Evolutionary conservation across 1,284 basidiomycete genomes (phyloP), one percentile per base, ranked within the genome.

Genomic region (Malassezia sympodialis): DNA sequence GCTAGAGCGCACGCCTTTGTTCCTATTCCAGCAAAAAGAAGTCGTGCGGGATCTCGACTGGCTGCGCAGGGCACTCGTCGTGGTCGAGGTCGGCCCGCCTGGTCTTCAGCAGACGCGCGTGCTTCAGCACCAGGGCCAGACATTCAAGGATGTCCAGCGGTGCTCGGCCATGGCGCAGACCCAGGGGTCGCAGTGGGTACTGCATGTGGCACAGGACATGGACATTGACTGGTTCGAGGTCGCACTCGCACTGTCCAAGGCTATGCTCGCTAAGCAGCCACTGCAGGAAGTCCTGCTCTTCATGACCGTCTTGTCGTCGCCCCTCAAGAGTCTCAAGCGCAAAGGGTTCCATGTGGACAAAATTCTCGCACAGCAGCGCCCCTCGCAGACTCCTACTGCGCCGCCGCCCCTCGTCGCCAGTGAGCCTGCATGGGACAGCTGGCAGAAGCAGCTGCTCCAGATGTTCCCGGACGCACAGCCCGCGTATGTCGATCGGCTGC

Each of bases 221-320:
- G 81, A 86, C 59, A 77, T 86, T n/a, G 90, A 96, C 69, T 87
- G 88, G 81, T 94, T 88, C 68, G 90, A 94, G 49, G 68, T 74
- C n/a, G 71, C 71, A 1, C 59, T 60, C 3, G 62, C 68, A 21
- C 61, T 74, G 24, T 62, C 53, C 60, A 68, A 68, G 53, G 57
- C 65, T 43, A 58, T 75, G 34, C 55, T 72, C 39, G 65, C 61
- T 24, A 58, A 65, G 51, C 72, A 73, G 50, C 60, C 63, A 26
- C 49, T 74, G 40, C 69, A 67, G 37, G 71, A 74, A 47, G 67
- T 73, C 35, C 59, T 96, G 8, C 75, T 96, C 12, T 86, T 94
- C 67, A 88, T 88, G 83, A 93, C 89, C 0, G 88, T 98, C 43
- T 80, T 98, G 11, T 88, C 88, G 0, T 94, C 90, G 0, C 87